phyloP scores from a whole-genome alignment of 768 basidiomycete species.

The Cubamyces sp. region DNA sequence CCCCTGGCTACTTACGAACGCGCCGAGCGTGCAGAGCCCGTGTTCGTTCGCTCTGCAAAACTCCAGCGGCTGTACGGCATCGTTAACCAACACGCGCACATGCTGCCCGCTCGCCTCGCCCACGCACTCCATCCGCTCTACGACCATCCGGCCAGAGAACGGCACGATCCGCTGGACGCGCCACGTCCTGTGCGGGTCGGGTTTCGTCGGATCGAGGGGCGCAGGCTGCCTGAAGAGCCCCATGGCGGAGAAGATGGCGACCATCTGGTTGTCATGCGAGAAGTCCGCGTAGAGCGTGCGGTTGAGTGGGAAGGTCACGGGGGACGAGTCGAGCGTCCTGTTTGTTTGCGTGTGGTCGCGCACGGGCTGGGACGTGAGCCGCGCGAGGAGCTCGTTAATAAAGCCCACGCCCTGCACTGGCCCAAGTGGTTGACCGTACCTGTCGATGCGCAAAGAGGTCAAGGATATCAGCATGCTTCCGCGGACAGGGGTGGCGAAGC shows the following conservation, averaged over 20 bases:
- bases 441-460: slow-evolving; percentile 39
- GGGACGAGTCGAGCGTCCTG: slow-evolving; percentile 63
- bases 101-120: slow-evolving; percentile 35
- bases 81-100: slow-evolving; percentile 80
- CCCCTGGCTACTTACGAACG: slow-evolving; percentile 71
- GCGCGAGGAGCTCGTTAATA: slow-evolving; percentile 83
- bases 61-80: slow-evolving; percentile 62
- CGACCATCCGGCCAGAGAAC: slow-evolving; percentile 74
- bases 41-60: slow-evolving; percentile 58
- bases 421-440: slow-evolving; percentile 71
- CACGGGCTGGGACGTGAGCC: slow-evolving; percentile 67
- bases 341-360: slow-evolving; percentile 77
- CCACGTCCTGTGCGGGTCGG: slow-evolving; percentile 46
- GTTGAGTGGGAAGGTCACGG: slow-evolving; percentile 71
- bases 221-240: slow-evolving; percentile 43
- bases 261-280: slow-evolving; percentile 85
- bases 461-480: slow-evolving; percentile 22
- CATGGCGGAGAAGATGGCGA: slow-evolving; percentile 70
- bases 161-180: slow-evolving; percentile 64
- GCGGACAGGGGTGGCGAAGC: slow-evolving; percentile 26
- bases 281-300: slow-evolving; percentile 77
- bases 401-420: slow-evolving; percentile 86
- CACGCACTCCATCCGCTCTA: slow-evolving; percentile 65
- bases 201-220: slow-evolving; percentile 32
- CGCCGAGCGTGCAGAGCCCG: slow-evolving; percentile 65